These are phyloP conservation scores for Trichoderma hamatum DNA, from an alignment of 2,329 filamentous ascomycete species.

Conservation along the genomic window DNA sequence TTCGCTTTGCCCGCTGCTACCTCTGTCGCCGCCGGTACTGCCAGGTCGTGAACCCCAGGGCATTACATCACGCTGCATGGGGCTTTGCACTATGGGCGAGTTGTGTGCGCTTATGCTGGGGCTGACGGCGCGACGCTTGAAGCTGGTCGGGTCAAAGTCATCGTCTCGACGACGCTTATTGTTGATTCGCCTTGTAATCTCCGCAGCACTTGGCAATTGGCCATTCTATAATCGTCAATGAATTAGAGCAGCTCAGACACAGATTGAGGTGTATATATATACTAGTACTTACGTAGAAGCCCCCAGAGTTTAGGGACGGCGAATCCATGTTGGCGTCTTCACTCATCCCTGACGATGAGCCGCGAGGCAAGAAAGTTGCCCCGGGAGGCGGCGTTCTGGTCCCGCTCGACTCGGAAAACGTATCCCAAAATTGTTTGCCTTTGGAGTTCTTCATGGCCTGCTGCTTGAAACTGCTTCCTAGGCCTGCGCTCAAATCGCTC, in stretches of 20 bases:
- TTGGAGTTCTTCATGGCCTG: constrained; percentile 73
- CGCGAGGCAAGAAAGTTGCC: constrained; percentile 62
- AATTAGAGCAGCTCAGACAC: not conserved
- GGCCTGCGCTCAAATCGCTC: constrained; percentile 52
- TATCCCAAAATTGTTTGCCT: constrained; percentile 73
- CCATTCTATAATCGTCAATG: constrained; percentile 32
- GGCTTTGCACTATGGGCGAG: constrained; percentile 84
- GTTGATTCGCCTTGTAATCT: constrained; percentile 77
- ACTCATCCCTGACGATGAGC: constrained; percentile 62
- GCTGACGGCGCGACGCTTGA: constrained; percentile 90
- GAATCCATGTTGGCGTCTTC: constrained; percentile 77
- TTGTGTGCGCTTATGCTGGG: constrained; percentile 90
- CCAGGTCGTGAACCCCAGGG: constrained; percentile 74
- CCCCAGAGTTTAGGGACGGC: constrained; percentile 51
- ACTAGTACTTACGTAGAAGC: constrained; percentile 42
- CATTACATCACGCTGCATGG: constrained; percentile 70
- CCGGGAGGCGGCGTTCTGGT: constrained; percentile 66
- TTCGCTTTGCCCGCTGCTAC: constrained; percentile 57
- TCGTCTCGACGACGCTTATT: constrained; percentile 86
- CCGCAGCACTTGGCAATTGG: constrained; percentile 65
- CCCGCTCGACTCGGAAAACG: constrained; percentile 68
- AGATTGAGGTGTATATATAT: constrained; percentile 30
- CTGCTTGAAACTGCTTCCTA: constrained; percentile 73
- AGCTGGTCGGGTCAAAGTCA: constrained; percentile 82
- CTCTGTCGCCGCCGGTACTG: constrained; percentile 59